Conservation (phyloP, 2,329 filamentous ascomycete species). For the Microsporum ferrugineum region DNA sequence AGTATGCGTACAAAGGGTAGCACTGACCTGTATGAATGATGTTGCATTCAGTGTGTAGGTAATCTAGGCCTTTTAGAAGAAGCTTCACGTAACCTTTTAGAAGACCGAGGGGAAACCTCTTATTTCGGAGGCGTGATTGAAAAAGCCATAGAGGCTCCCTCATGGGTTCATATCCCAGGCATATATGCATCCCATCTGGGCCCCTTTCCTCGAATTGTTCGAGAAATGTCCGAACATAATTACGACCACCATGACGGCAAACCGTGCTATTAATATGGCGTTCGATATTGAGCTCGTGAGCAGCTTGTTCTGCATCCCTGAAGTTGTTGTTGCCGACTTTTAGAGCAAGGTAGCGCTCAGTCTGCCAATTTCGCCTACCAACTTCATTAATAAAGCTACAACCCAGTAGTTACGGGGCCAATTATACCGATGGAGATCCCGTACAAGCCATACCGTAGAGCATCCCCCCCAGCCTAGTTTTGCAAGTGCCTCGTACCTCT, state of each 20-base stretch:
- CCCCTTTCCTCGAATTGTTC: conserved; percentile 25
- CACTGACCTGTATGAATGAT: conserved; percentile 33
- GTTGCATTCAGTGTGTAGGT: conserved; percentile 34
- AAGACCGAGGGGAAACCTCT: conserved; percentile 21
- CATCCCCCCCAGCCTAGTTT: neutral
- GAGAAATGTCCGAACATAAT: conserved; percentile 24
- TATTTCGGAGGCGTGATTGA: conserved; percentile 16
- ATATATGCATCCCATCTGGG: conserved; percentile 24
- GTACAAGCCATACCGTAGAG: neutral
- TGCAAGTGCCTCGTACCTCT: neutral
- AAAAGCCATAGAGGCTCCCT: conserved; percentile 28
- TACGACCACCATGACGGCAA: conserved; percentile 21
- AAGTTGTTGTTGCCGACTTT: conserved; percentile 26
- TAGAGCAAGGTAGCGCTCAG: conserved; percentile 24
- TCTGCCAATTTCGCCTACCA: conserved; percentile 19
- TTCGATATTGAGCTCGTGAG: conserved; percentile 24
- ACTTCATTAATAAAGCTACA: neutral
- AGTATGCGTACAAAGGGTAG: neutral
- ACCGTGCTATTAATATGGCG: conserved; percentile 22
- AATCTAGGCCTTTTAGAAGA: conserved; percentile 32
- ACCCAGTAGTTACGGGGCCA: too few species aligned
- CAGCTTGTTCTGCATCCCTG: conserved; percentile 14
- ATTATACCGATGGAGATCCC: neutral
- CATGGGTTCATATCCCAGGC: conserved; percentile 29
- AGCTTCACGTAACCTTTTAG: conserved; percentile 26